Evolutionary conservation across 2,329 filamentous ascomycete species (phyloP).

Genomic region (Trichophyton benhamiae): DNA sequence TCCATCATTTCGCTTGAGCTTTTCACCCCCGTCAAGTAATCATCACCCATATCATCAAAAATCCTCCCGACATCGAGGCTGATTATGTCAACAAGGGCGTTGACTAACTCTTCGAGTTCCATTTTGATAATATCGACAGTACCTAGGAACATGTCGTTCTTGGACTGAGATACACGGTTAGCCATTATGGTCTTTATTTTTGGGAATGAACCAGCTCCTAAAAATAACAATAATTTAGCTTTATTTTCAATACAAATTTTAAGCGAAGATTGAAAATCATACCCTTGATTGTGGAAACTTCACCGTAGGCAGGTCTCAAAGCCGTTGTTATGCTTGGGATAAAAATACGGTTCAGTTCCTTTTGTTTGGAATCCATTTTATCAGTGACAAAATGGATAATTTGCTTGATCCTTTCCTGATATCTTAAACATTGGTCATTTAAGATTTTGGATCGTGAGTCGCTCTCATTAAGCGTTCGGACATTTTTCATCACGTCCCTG

Average conservation of each 20-base stretch:
- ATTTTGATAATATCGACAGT: not conserved
- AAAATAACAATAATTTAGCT: not conserved
- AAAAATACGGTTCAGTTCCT: not conserved
- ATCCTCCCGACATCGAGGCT: not conserved
- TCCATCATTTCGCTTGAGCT: not conserved
- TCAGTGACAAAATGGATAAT: not conserved
- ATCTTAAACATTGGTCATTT: not conserved
- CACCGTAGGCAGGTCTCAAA: not conserved
- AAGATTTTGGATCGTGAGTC: not conserved
- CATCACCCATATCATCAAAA: not conserved
- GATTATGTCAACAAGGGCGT: constrained; percentile 29
- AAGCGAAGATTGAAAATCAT: not conserved
- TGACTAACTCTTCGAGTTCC: not conserved
- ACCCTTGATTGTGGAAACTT: not conserved
- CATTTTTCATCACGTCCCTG: not conserved
- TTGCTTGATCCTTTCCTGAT: not conserved
- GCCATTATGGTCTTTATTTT: constrained; percentile 2
- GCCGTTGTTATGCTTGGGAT: not conserved
- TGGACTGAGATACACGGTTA: not conserved
- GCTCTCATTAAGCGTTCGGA: not conserved
- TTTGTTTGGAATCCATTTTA: constrained; percentile 2
- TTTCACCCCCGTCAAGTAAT: constrained; percentile 5
- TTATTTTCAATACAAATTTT: not conserved
- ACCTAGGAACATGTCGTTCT: not conserved
- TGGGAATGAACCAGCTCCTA: not conserved